Evolutionary conservation across 768 basidiomycete genomes (phyloP).

Genomic region (Vararia minispora): DNA sequence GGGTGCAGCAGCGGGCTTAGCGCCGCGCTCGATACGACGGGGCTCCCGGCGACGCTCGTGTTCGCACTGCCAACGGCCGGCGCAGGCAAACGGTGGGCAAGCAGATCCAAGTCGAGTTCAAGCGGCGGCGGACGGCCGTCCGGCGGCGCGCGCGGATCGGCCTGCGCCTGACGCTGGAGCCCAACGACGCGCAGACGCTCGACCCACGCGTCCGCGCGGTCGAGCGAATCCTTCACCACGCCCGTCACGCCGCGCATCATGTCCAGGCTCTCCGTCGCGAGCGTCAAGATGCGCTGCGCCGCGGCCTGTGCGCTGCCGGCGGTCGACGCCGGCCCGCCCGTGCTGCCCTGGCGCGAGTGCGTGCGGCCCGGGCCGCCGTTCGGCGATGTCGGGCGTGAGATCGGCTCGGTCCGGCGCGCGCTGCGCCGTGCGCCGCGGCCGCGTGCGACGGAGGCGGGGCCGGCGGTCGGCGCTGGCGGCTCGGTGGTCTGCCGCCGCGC

Average conservation of each 20-base stretch:
- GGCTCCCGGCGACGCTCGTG: slow-evolving; percentile 9
- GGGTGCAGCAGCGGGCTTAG: slow-evolving; percentile 9
- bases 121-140: slow-evolving; percentile 5
- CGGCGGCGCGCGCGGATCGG: not conserved
- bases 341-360: slow-evolving; percentile 18
- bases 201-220: slow-evolving; percentile 87
- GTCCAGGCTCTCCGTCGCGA: slow-evolving; percentile 86
- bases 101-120: too few relatives aligned
- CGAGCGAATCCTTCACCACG: slow-evolving; percentile 80
- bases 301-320: slow-evolving; percentile 56
- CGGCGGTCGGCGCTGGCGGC: slow-evolving; percentile 5
- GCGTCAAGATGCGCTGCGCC: slow-evolving; percentile 69
- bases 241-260: slow-evolving; percentile 86
- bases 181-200: slow-evolving; percentile 71
- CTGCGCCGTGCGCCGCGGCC: slow-evolving; percentile 13
- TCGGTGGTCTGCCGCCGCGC: slow-evolving; percentile 14
- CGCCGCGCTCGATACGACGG: slow-evolving; percentile 3
- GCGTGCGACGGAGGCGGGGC: slow-evolving; percentile 13
- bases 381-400: slow-evolving; percentile 22
- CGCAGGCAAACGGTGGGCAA: slow-evolving; percentile 7
- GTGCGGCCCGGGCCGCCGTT: slow-evolving; percentile 8
- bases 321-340: slow-evolving; percentile 23
- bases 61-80: slow-evolving; percentile 6
- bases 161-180: slow-evolving; percentile 40
- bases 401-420: slow-evolving; percentile 11